These are phyloP conservation scores for Botrytis porri DNA, from an alignment of 2,329 filamentous ascomycete genomes.

Conservation along the genomic window DNA sequence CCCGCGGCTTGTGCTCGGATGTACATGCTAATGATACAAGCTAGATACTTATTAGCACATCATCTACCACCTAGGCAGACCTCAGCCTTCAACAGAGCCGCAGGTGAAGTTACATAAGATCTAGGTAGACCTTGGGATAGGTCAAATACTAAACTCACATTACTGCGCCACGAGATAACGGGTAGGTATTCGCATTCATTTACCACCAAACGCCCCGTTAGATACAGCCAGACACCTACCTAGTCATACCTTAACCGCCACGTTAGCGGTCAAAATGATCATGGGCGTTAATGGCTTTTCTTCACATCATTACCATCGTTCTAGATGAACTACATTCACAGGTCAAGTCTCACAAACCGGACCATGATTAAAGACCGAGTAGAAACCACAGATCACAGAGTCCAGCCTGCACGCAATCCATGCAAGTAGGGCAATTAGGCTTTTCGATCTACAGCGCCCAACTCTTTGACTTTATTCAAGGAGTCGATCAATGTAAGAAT, in stretches of 20 bases:
- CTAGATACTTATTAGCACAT: not conserved
- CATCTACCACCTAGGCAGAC: not conserved
- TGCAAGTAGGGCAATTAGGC: not conserved
- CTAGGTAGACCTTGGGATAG: not conserved
- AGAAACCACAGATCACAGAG: not conserved
- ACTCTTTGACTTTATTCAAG: not conserved
- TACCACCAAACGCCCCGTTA: not conserved
- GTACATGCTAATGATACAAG: not conserved
- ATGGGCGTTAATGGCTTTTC: not conserved
- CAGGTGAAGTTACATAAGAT: not conserved
- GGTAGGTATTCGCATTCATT: not conserved
- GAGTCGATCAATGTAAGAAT: not conserved
- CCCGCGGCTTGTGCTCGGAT: not conserved
- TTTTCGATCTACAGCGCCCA: not conserved
- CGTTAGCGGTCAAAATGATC: not conserved
- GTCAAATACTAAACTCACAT: not conserved
- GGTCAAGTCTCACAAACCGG: not conserved
- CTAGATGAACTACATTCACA: not conserved
- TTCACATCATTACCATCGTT: not conserved
- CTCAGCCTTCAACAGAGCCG: conserved; percentile 4
- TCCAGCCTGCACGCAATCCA: not conserved
- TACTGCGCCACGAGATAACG: not conserved
- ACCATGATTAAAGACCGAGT: not conserved
- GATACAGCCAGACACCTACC: too few species aligned
- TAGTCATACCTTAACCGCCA: not conserved